Conservation (phyloP, 208 protist genomes). For the Porcisia hertigi region DNA sequence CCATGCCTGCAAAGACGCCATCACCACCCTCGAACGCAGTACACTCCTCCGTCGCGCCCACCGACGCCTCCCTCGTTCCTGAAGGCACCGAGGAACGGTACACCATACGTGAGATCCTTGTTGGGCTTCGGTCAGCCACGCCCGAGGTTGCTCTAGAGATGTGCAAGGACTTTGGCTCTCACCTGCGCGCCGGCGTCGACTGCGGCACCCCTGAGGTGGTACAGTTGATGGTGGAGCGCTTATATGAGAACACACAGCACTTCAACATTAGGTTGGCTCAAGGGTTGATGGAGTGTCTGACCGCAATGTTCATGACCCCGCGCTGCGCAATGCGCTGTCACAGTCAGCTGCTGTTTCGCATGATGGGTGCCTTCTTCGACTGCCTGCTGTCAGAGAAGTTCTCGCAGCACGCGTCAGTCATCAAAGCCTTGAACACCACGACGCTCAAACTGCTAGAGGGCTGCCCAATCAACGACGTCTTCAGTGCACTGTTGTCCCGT, state of each 20-base stretch:
- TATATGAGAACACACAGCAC: slow-evolving; percentile 69
- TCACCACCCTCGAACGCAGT: not conserved
- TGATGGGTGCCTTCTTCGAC: slow-evolving; percentile 82
- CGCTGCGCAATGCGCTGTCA: slow-evolving; percentile 58
- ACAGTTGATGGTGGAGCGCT: slow-evolving; percentile 76
- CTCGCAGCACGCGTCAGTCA: slow-evolving; percentile 61
- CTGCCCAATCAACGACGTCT: slow-evolving; percentile 73
- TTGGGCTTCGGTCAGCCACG: slow-evolving; percentile 68
- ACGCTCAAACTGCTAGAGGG: slow-evolving; percentile 75
- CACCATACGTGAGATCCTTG: slow-evolving; percentile 80
- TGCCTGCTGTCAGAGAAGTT: slow-evolving; percentile 86
- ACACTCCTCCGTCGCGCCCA: not conserved
- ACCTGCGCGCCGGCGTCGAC: slow-evolving; percentile 60
- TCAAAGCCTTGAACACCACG: slow-evolving; percentile 85
- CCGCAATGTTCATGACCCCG: slow-evolving; percentile 56
- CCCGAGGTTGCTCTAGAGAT: slow-evolving; percentile 52
- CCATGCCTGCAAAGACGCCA: not conserved
- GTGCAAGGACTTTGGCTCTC: slow-evolving; percentile 70
- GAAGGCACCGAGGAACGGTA: slow-evolving; percentile 48
- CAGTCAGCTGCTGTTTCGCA: slow-evolving; percentile 67
- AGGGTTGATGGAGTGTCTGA: slow-evolving; percentile 68
- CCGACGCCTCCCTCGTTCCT: not conserved
- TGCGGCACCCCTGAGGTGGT: slow-evolving; percentile 80
- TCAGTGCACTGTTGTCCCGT: slow-evolving; percentile 76
- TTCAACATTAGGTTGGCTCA: slow-evolving; percentile 60